These are phyloP conservation scores for Cajanus cajan DNA, from an alignment of 306 rosid species.

Conservation along the genomic window DNA sequence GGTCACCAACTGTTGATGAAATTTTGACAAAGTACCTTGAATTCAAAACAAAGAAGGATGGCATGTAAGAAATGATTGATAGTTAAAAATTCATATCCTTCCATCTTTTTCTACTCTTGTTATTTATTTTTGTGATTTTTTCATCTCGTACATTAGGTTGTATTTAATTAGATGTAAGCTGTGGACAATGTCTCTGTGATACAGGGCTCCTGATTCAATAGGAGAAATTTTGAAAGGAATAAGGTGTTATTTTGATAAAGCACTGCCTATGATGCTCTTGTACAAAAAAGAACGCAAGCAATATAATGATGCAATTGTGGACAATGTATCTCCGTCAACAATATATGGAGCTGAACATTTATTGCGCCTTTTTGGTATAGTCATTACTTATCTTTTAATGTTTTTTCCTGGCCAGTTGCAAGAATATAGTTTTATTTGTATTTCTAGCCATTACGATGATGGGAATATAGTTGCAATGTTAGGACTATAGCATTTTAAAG, in stretches of 20 bases:
- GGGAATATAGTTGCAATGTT: neutral
- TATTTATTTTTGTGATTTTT: conserved; percentile 13
- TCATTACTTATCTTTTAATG: neutral
- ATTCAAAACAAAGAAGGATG: conserved; percentile 84
- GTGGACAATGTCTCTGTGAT: conserved; percentile 31
- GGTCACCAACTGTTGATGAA: conserved; percentile 95
- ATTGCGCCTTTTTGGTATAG: conserved; percentile 90
- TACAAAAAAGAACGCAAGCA: conserved; percentile 92
- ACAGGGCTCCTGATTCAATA: conserved; percentile 68
- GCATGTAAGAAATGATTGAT: conserved; percentile 59
- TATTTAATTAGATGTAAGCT: conserved; percentile 10
- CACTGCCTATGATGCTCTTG: conserved; percentile 85
- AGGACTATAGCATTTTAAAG: conserved; percentile 1
- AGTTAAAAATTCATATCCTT: conserved; percentile 8
- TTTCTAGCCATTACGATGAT: neutral
- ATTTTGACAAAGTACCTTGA: conserved; percentile 85
- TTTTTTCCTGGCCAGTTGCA: conserved; percentile 21
- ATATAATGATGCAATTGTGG: conserved; percentile 54
- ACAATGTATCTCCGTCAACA: conserved; percentile 73
- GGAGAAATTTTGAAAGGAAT: conserved; percentile 89
- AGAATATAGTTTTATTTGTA: neutral
- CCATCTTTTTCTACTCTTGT: conserved; percentile 22
- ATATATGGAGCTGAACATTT: conserved; percentile 96
- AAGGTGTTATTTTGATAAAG: conserved; percentile 89
- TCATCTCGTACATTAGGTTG: neutral